These are phyloP conservation scores for Mycena filopes DNA, from an alignment of 768 basidiomycete species.

Conservation along the genomic window DNA sequence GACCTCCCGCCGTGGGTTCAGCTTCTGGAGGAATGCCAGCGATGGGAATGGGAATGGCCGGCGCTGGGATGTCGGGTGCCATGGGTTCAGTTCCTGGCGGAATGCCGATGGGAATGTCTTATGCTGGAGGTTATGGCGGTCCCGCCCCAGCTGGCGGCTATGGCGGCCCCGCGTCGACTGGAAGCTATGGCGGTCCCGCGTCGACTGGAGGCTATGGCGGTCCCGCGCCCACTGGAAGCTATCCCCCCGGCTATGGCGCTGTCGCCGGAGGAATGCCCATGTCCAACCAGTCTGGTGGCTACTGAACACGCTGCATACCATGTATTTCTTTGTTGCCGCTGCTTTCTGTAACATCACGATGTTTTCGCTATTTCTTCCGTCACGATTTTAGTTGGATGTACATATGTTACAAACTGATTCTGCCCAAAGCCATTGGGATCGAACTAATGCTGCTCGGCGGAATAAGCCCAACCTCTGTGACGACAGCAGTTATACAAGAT, in stretches of 20 bases:
- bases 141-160: too few species aligned
- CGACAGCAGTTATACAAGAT: conserved; percentile 91
- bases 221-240: too few species aligned
- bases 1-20: conserved; percentile 34
- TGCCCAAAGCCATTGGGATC: conserved; percentile 78
- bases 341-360: conserved; percentile 8
- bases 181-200: too few species aligned
- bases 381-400: not conserved
- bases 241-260: conserved; percentile 17
- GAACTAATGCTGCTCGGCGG: conserved; percentile 92
- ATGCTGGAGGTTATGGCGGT: too few species aligned
- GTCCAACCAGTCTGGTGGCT: conserved; percentile 24
- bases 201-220: too few species aligned
- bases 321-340: not conserved
- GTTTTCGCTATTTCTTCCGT: not conserved
- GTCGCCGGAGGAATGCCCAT: conserved; percentile 30
- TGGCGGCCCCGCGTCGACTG: too few species aligned
- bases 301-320: not conserved
- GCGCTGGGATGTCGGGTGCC: conserved; percentile 20
- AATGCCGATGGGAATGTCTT: too few species aligned
- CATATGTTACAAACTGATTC: conserved; percentile 49
- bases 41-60: conserved; percentile 28
- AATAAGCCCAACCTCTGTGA: conserved; percentile 96
- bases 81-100: conserved; percentile 1
- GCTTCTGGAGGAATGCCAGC: conserved; percentile 27